A percentile compares a stretch with the other conserved stretches of the same genome.
Conservation (phyloP, 2,329 filamentous ascomycete genomes). For the Neofusicoccum parvum region DNA sequence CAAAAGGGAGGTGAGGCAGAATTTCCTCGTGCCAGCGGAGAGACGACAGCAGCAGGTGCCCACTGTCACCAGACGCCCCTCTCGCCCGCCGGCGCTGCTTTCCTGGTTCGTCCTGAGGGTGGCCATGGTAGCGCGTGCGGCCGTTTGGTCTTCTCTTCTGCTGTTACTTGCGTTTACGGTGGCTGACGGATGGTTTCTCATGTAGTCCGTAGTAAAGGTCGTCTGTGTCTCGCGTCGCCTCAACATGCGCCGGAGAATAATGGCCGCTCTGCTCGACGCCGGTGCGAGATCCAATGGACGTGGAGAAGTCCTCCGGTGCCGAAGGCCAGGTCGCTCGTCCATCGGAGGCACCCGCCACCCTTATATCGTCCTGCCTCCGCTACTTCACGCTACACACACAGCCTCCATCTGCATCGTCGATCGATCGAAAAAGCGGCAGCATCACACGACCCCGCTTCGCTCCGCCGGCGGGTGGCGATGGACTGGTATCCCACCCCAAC, state of each 20-base stretch:
- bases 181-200: not conserved
- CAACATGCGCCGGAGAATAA: not conserved
- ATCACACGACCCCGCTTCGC: not conserved
- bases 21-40: not conserved
- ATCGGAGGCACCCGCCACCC: not conserved
- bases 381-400: not conserved
- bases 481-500: not conserved
- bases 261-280: not conserved
- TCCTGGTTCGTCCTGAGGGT: too few relatives aligned
- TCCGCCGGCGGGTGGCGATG: not conserved
- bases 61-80: not conserved
- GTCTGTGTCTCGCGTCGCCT: not conserved
- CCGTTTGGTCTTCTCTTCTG: not conserved
- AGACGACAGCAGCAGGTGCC: not conserved
- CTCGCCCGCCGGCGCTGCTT: not conserved
- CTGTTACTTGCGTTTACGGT: not conserved
- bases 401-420: slow-evolving; percentile 2
- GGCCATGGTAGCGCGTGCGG: too few relatives aligned
- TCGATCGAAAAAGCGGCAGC: slow-evolving; percentile 1
- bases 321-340: not conserved
- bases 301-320: not conserved
- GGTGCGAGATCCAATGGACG: not conserved
- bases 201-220: not conserved
- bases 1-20: slow-evolving; percentile 1
- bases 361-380: not conserved